phyloP scores from a whole-genome alignment of 768 basidiomycete species.

The Panaeolus cyanescens region DNA sequence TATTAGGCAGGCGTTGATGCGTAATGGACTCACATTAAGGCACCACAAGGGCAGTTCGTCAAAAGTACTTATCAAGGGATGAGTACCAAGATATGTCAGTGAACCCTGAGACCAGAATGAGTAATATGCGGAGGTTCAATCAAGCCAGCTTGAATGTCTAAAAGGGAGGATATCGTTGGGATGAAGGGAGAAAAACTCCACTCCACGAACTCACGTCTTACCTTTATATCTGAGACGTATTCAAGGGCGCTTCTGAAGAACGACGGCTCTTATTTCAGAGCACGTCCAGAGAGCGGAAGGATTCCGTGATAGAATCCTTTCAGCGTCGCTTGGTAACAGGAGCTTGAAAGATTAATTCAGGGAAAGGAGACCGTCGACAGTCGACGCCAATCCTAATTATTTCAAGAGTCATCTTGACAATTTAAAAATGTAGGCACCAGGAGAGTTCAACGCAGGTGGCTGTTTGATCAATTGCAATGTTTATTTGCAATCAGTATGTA shows the following conservation, averaged over 20 bases:
- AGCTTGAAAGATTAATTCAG: background rate
- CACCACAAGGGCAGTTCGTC: background rate
- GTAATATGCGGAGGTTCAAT: background rate
- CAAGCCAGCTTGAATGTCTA: constrained; percentile 1
- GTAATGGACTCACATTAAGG: background rate
- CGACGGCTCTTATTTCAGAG: too few species aligned
- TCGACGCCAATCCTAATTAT: too few species aligned
- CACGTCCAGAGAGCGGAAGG: too few species aligned
- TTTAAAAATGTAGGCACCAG: too few species aligned
- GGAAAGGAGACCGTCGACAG: too few species aligned
- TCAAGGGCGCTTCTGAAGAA: background rate
- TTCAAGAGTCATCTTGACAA: too few species aligned
- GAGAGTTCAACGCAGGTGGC: too few species aligned
- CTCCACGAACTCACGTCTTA: background rate
- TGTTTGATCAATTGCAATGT: too few species aligned
- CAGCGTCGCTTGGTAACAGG: background rate
- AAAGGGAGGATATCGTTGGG: background rate
- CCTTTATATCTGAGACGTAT: background rate
- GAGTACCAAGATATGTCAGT: too few species aligned
- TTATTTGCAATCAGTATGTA: too few species aligned
- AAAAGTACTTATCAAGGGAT: background rate
- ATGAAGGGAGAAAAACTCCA: background rate
- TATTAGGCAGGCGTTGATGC: background rate
- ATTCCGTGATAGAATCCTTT: constrained; percentile 1
- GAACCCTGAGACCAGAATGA: background rate